Base-by-base conservation (phyloP, 768 basidiomycete genomes). In the Mycena vulgaris region DNA sequence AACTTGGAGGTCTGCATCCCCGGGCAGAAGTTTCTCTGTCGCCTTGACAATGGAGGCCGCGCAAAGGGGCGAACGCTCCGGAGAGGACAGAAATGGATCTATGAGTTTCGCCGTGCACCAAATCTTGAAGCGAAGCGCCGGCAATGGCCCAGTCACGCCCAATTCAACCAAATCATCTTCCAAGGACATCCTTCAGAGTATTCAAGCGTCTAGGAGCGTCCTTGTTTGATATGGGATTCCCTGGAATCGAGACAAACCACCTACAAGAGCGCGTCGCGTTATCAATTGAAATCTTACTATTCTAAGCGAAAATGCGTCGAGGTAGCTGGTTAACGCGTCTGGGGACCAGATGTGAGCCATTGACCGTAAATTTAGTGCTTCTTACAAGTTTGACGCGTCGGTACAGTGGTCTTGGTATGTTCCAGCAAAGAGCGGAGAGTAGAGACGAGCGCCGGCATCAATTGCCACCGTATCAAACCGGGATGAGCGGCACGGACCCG, bases 301-400 rank as follows among this genome's bases (percentile, higher is more conserved):
- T 53, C 39, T 39, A 39, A 8, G 39, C 39, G 39, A 35, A 35
- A 39, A 16, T 16, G 39, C 39, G 39, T 39, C 39, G 7, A 39
- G 39, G 14, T 16, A 35, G 19, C 25, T 8, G 49, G 35, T 25
- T 19, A 17, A 47, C 58, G 51, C 58, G 51, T 51, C 61, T 62
- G 27, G 31, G 27, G 33, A 13, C 8, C 25, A 28, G 21, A 35
- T 30, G 28, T 39, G 42, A 53, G 49, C 19, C 9, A 23, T 25
- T 3, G 19, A 19, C 16, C 2, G 2, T 10, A 23, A 10, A 53
- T n/a, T 30, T 16, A 16, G n/a, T 1, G 21, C 5, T 2, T 28
- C 62, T 42, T 21, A 53, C 51, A 19, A 30, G 33, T 51, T 61
- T 48, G 45, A 61, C 59, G 47, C 59, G 59, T 49, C n/a, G 31